Evolutionary conservation across 192 early-diverging fungal species (phyloP).

Genomic region (Paraglomus occultum): DNA sequence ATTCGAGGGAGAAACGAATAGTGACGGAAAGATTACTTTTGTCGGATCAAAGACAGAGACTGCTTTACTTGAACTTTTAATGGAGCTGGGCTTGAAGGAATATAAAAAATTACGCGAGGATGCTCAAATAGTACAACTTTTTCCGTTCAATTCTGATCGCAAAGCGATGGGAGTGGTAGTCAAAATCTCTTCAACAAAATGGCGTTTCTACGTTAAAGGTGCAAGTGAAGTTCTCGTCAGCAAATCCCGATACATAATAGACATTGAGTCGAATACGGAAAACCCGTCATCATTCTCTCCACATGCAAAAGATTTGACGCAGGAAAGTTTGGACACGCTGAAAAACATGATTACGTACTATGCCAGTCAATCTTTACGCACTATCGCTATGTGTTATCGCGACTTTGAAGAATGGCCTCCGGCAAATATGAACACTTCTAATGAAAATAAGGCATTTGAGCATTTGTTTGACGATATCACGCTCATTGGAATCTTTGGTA

Average conservation of each 20-base stretch:
- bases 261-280: constrained; percentile 32
- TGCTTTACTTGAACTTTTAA: constrained; percentile 82
- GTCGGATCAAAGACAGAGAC: constrained; percentile 95
- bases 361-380: constrained; percentile 81
- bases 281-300: constrained; percentile 27
- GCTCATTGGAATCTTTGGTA: constrained; percentile 89
- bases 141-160: constrained; percentile 88
- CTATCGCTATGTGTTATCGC: constrained; percentile 84
- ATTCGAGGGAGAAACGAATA: constrained; percentile 50
- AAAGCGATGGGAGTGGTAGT: constrained; percentile 91
- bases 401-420: constrained; percentile 71
- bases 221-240: constrained; percentile 85
- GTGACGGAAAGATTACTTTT: constrained; percentile 53
- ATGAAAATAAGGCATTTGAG: constrained; percentile 51
- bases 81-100: constrained; percentile 56
- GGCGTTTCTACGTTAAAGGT: constrained; percentile 90
- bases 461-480: constrained; percentile 59
- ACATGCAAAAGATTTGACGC: constrained; percentile 28
- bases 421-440: constrained; percentile 34
- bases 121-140: constrained; percentile 64
- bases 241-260: constrained; percentile 57
- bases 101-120: constrained; percentile 65
- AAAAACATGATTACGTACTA: constrained; percentile 64
- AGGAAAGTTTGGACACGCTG: constrained; percentile 37
- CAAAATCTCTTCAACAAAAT: constrained; percentile 39